Percentiles rank a stretch among this genome's conserved stretches.
phyloP scores from a whole-genome alignment of 228 moss, liverwort and hornwort species.

The Sphagnum magellanicum region DNA sequence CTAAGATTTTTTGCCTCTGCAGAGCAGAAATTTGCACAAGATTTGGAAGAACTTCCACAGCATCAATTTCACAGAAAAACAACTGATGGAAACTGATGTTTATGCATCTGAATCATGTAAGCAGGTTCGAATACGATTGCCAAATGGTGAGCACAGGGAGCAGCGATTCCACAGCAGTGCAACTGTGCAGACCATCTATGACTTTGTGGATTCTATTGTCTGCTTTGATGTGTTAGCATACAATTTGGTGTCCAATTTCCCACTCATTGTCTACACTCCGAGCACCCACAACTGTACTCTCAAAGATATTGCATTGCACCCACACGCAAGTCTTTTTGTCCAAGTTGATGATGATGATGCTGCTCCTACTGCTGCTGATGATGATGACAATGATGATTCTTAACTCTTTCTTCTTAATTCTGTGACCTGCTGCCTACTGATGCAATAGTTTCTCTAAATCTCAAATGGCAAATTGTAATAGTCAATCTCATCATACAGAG shows the following conservation, averaged over 20 bases:
- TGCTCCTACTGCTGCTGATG: slow-evolving; percentile 5
- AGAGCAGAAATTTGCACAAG: not conserved
- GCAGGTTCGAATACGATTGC: slow-evolving; percentile 31
- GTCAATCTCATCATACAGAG: too few species aligned
- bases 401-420: too few species aligned
- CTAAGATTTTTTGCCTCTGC: not conserved
- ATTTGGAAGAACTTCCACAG: not conserved
- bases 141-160: slow-evolving; percentile 64
- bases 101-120: not conserved
- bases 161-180: slow-evolving; percentile 50
- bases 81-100: not conserved
- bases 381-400: slow-evolving; percentile 1
- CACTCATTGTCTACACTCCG: slow-evolving; percentile 50
- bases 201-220: slow-evolving; percentile 68
- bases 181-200: slow-evolving; percentile 63
- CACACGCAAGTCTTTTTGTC: slow-evolving; percentile 63
- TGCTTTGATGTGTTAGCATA: slow-evolving; percentile 60
- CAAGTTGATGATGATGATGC: slow-evolving; percentile 43
- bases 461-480: too few species aligned
- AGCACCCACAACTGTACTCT: slow-evolving; percentile 42
- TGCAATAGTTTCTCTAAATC: too few species aligned
- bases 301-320: slow-evolving; percentile 58
- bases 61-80: not conserved
- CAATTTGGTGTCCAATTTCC: slow-evolving; percentile 71
- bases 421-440: too few species aligned